These are phyloP conservation scores for Dactylellina haptotyla DNA, from an alignment of 2,329 filamentous ascomycete species.

Conservation along the genomic window DNA sequence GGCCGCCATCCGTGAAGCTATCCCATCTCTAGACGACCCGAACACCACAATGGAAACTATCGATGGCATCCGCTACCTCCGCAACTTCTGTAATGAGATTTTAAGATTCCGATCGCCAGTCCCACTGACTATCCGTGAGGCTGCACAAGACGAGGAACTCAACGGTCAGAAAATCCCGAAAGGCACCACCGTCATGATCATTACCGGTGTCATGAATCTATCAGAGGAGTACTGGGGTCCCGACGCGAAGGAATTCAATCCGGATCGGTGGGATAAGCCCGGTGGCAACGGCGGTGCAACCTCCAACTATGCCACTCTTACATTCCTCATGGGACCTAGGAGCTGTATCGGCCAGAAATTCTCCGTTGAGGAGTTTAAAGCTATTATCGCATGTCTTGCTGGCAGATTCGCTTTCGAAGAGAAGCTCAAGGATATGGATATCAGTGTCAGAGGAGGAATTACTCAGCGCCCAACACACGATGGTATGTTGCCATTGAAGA, in stretches of 20 bases:
- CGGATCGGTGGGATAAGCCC: constrained; percentile 74
- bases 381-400: constrained; percentile 78
- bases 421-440: constrained; percentile 70
- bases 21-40: constrained; percentile 66
- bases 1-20: constrained; percentile 71
- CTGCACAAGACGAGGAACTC: constrained; percentile 73
- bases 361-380: constrained; percentile 85
- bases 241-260: constrained; percentile 79
- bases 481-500: constrained; percentile 75
- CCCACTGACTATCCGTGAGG: constrained; percentile 74
- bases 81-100: constrained; percentile 80
- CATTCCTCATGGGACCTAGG: constrained; percentile 85
- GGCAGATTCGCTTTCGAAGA: constrained; percentile 78
- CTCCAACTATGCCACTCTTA: constrained; percentile 80
- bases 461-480: constrained; percentile 73
- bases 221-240: constrained; percentile 77
- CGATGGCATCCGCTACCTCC: constrained; percentile 80
- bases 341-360: constrained; percentile 86
- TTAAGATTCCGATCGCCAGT: constrained; percentile 79
- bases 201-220: constrained; percentile 75
- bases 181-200: constrained; percentile 75
- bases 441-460: constrained; percentile 75
- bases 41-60: constrained; percentile 60
- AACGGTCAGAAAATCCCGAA: constrained; percentile 73
- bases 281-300: constrained; percentile 71